Evolutionary conservation across 1,139 yeast genomes (phyloP).

Genomic region (Geotrichum histeridarum): DNA sequence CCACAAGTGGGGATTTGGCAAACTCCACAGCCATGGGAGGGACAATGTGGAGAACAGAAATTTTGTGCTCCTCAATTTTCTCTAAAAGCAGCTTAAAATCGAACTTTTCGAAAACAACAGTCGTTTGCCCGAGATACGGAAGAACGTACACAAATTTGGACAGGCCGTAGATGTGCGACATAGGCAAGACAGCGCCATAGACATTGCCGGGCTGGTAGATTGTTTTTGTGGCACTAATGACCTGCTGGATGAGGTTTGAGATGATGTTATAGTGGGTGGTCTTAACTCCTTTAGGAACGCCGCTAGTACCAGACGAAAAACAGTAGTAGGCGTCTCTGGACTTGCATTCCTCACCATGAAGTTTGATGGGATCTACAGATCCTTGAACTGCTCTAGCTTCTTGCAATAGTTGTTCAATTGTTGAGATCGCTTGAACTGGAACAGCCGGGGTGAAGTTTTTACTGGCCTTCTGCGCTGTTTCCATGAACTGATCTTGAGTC

Average conservation of each 20-base stretch:
- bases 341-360: slow-evolving; percentile 1
- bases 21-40: slow-evolving; percentile 37
- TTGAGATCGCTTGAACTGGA: slow-evolving; percentile 2
- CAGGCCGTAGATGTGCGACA: slow-evolving; percentile 37
- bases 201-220: slow-evolving; percentile 14
- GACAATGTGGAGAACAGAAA: slow-evolving; percentile 30
- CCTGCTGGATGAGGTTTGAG: slow-evolving; percentile 24
- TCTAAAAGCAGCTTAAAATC: slow-evolving; percentile 30
- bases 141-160: slow-evolving; percentile 28
- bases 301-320: slow-evolving; percentile 63
- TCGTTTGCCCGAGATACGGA: slow-evolving; percentile 24
- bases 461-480: slow-evolving; percentile 32
- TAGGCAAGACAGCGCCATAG: slow-evolving; percentile 30
- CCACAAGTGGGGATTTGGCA: slow-evolving; percentile 37
- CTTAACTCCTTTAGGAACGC: slow-evolving; percentile 57
- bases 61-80: slow-evolving; percentile 27
- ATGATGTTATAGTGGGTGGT: slow-evolving; percentile 42
- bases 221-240: slow-evolving; percentile 4
- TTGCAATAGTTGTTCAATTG: slow-evolving; percentile 7
- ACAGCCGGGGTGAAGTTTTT: background rate
- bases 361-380: slow-evolving; percentile 13
- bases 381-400: slow-evolving; percentile 5
- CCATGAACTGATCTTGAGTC: slow-evolving; percentile 25
- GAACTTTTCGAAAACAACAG: slow-evolving; percentile 32
- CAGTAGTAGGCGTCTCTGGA: slow-evolving; percentile 21